Evolutionary conservation across 139 green algal genomes (phyloP), one percentile per base, ranked within the genome.

Genomic region (Marvania coccoides): DNA sequence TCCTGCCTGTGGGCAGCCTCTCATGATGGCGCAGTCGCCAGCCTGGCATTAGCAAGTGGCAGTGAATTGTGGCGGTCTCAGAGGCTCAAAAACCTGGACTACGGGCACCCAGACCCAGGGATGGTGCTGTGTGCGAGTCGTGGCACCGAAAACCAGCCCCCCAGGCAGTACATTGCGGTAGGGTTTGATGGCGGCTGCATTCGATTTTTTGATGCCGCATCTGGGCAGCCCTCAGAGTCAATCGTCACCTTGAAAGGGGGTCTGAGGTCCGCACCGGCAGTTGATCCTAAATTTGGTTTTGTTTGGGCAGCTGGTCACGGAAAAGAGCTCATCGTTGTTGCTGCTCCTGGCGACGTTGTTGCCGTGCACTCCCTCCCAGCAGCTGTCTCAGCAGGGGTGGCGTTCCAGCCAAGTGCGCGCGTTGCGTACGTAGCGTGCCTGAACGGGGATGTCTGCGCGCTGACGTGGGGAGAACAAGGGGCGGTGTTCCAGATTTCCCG

Each of bases 41-140:
- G n/a, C n/a, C n/a, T n/a, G n/a, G n/a, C n/a, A n/a, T n/a, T n/a
- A n/a, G n/a, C n/a, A n/a, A n/a, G n/a, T n/a, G n/a, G n/a, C n/a
- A n/a, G n/a, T n/a, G n/a, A n/a, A n/a, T n/a, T n/a, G n/a, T n/a
- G n/a, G n/a, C n/a, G n/a, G n/a, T n/a, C n/a, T n/a, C n/a, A n/a
- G n/a, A n/a, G n/a, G n/a, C n/a, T n/a, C n/a, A n/a, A n/a, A n/a
- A n/a, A n/a, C n/a, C n/a, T n/a, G n/a, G n/a, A n/a, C n/a, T n/a
- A n/a, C 15, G 38, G 81, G 24, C 36, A 58, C 4, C 34, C 62
- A 9, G 76, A 83, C 36, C 71, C 62, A 4, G 76, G 76, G 26
- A n/a, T 83, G 61, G 59, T 13, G 24, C 15, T 75, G 39, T 61
- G 42, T 28, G 15, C 4, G 19, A 37, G 15, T 19, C 46, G 14